These are phyloP conservation scores for Cornus kousa DNA, from an alignment of 148 eudicot genomes.

Conservation along the genomic window DNA sequence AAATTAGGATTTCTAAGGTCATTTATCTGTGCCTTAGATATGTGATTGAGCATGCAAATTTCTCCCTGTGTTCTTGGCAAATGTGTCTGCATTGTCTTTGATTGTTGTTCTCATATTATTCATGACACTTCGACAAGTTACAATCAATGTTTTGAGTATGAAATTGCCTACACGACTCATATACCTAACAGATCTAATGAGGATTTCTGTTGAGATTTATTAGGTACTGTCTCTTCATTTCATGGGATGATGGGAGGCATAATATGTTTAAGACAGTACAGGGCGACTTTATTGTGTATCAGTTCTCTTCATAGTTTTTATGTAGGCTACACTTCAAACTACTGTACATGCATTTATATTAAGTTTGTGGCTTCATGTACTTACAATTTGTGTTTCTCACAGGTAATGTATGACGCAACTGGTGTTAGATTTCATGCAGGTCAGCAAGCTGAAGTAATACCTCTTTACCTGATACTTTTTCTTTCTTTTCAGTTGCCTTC, in stretches of 20 bases:
- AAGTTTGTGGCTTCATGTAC: constrained; percentile 7
- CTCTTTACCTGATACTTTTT: neutral
- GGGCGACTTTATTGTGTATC: neutral
- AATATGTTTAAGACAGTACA: neutral
- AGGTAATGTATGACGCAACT: constrained; percentile 93
- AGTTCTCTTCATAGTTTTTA: neutral
- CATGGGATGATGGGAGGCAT: neutral
- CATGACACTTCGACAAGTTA: too few species aligned
- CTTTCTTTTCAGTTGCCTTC: neutral
- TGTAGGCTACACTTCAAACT: neutral
- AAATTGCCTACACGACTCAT: too few species aligned
- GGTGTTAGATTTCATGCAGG: constrained; percentile 91
- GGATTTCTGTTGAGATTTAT: neutral
- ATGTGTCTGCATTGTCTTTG: too few species aligned
- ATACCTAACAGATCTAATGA: neutral
- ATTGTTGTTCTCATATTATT: too few species aligned
- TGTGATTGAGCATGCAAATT: too few species aligned
- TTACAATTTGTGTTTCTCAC: constrained; percentile 7
- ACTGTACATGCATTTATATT: neutral
- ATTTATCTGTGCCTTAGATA: too few species aligned
- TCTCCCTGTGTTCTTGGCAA: too few species aligned
- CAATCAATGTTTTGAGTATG: too few species aligned
- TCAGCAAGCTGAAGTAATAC: constrained; percentile 81
- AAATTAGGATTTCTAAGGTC: too few species aligned
- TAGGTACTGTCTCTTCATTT: neutral